Evolutionary conservation across 2,329 filamentous ascomycete species (phyloP).

Genomic region (Venturia asperata): DNA sequence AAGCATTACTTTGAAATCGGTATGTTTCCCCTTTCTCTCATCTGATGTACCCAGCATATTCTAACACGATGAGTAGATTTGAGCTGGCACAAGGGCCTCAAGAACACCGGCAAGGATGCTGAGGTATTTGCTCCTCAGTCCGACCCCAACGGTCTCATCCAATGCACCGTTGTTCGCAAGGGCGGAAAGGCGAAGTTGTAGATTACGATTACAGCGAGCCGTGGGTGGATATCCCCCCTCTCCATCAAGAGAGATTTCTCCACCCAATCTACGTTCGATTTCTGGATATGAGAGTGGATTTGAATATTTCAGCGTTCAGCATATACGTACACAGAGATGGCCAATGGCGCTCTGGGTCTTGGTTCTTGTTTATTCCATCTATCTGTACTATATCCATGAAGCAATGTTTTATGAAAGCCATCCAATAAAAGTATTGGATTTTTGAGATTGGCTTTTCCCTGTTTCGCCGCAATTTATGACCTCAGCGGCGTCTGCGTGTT

Average conservation of each 20-base stretch:
- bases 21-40: conserved; percentile 39
- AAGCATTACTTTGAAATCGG: conserved; percentile 98
- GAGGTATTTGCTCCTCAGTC: conserved; percentile 93
- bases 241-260: no score
- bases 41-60: conserved; percentile 20
- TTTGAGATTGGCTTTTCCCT: neutral
- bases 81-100: conserved; percentile 90
- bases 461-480: no score
- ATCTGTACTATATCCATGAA: neutral
- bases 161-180: conserved; percentile 73
- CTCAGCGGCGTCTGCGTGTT: no score
- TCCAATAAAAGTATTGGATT: neutral
- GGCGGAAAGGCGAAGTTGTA: conserved; percentile 39
- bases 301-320: conserved; percentile 6
- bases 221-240: neutral
- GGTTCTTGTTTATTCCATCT: conserved; percentile 4
- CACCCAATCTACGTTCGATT: neutral
- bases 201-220: neutral
- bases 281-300: neutral
- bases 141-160: conserved; percentile 89
- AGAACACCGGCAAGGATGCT: conserved; percentile 93
- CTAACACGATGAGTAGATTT: conserved; percentile 54
- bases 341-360: conserved; percentile 14
- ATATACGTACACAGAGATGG: conserved; percentile 11
- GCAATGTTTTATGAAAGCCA: neutral